phyloP scores from a whole-genome alignment of 345 rosid species.

The Salix arbutifolia region DNA sequence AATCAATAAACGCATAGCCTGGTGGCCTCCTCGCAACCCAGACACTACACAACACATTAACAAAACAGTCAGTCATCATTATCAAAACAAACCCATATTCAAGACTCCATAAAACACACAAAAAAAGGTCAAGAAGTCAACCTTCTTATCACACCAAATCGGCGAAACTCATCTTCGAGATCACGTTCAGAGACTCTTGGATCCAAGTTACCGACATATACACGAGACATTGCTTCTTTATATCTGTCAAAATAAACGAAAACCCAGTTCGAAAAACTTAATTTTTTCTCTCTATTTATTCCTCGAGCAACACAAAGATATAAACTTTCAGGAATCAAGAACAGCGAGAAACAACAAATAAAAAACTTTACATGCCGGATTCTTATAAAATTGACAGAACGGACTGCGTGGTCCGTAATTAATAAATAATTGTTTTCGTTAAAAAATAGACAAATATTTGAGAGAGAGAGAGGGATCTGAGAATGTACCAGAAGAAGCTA shows the following conservation, averaged over 20 bases:
- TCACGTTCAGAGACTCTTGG: slow-evolving; percentile 32
- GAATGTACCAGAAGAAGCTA: background rate
- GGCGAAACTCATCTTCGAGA: slow-evolving; percentile 34
- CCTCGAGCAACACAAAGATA: background rate
- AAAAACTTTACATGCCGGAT: background rate
- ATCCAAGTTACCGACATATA: slow-evolving; percentile 36
- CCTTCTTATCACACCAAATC: slow-evolving; percentile 27
- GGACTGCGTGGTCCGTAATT: background rate
- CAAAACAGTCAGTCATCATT: background rate
- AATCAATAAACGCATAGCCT: slow-evolving; percentile 85
- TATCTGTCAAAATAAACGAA: slow-evolving; percentile 6
- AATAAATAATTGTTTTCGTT: background rate
- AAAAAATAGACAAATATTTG: background rate
- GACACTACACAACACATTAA: slow-evolving; percentile 42
- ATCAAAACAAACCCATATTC: background rate
- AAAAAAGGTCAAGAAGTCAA: background rate
- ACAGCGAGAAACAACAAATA: background rate
- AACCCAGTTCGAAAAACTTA: background rate
- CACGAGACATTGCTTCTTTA: slow-evolving; percentile 26
- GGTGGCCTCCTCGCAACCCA: slow-evolving; percentile 98
- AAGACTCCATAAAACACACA: background rate
- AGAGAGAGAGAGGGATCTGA: background rate
- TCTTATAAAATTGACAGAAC: background rate
- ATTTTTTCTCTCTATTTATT: background rate
- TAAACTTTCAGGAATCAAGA: background rate